Evolutionary conservation across 495 filamentous ascomycete species (phyloP), one percentile per base, ranked within the genome.

Genomic region (Aspergillus saccharolyticus): DNA sequence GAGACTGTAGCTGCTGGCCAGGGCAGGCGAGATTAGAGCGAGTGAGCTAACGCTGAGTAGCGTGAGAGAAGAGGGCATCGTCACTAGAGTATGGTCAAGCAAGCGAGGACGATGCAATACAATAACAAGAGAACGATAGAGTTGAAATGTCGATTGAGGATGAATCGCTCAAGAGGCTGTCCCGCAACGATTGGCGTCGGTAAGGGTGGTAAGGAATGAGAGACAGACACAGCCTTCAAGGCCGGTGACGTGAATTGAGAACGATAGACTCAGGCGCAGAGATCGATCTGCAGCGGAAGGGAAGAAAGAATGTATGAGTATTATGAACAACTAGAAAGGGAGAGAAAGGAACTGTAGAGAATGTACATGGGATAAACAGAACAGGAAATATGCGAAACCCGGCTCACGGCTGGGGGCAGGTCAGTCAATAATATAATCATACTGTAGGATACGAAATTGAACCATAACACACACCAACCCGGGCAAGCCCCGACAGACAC

Each of bases 1-100:
- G 46, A 83, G 68, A 44, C 65, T 67, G 65, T 82, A 83, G 47
- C 56, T 68, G 44, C 20, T 45, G 45, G 61, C 60, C 9, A 57
- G 20, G 7, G 54, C 45, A 17, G 62, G 53, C 22, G 57, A 42
- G 45, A 63, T 42, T 20, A 63, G 44, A 25, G 58, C 58, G 61
- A 66, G 57, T n/a, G 63, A 54, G 3, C 65, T 57, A 9, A 61
- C 61, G 49, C 57, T 59, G 55, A 59, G 57, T 9, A 64, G 30
- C 0, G 60, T 14, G 12, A 59, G 62, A 48, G 57, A 62, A 43
- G 59, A 52, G 53, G 56, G 46, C 64, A 66, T 66, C 15, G 24
- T 57, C 16, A 24, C 28, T 17, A 45, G 17, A 55, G 4, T 49
- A 17, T 20, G 44, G 44, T 17, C 51, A 43, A 14, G 2, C n/a